Evolutionary conservation across 805 yeast species (phyloP).

Genomic region (Zygoascus bituminiphila): DNA sequence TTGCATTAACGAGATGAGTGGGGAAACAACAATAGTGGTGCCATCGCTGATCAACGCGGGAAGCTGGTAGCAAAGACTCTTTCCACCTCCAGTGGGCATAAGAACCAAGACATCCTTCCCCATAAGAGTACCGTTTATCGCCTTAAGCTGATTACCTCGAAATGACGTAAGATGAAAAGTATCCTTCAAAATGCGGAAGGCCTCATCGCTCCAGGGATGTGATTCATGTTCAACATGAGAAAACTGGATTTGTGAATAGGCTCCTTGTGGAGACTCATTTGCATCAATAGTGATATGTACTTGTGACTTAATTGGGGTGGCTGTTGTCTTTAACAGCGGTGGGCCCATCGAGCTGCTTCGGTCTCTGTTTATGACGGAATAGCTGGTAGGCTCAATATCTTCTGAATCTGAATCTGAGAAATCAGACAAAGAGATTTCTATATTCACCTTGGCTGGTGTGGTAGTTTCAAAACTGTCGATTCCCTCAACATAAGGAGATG

Average conservation of each 20-base stretch:
- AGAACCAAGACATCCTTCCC: slow-evolving; percentile 88
- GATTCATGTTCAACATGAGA: not conserved
- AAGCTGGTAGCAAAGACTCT: slow-evolving; percentile 88
- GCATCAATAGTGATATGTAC: not conserved
- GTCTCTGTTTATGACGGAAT: not conserved
- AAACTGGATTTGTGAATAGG: slow-evolving; percentile 4
- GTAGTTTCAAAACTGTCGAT: not conserved
- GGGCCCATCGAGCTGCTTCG: not conserved
- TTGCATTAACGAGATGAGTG: slow-evolving; percentile 92
- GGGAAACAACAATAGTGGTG: slow-evolving; percentile 86
- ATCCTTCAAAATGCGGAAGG: slow-evolving; percentile 44
- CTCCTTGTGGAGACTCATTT: not conserved
- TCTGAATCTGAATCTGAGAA: not conserved
- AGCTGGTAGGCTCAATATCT: not conserved
- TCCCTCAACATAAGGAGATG: not conserved
- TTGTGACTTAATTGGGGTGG: not conserved
- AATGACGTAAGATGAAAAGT: slow-evolving; percentile 60
- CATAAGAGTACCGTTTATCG: slow-evolving; percentile 60
- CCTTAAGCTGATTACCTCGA: slow-evolving; percentile 79
- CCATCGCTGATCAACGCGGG: slow-evolving; percentile 83
- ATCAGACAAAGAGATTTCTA: not conserved
- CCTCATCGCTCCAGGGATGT: slow-evolving; percentile 61
- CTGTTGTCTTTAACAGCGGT: not conserved
- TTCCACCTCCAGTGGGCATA: slow-evolving; percentile 99
- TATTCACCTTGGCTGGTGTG: not conserved